phyloP scores from a whole-genome alignment of 2,329 filamentous ascomycete species.

The Aspergillus oerlinghausenensis region DNA sequence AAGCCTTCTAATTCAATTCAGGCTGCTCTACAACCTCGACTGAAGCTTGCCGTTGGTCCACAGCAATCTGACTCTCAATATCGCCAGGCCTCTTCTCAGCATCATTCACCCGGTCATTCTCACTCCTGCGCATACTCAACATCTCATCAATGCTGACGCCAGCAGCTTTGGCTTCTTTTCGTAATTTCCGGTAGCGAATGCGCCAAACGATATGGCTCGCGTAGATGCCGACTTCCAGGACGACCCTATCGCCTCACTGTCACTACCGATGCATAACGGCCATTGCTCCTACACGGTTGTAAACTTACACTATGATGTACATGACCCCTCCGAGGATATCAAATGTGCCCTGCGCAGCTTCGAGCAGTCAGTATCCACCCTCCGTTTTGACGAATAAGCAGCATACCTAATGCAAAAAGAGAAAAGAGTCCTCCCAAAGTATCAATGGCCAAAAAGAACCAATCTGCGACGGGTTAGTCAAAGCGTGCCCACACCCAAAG shows the following conservation, averaged over 20 bases:
- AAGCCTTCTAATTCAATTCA: background rate
- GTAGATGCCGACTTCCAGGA: slow-evolving; percentile 59
- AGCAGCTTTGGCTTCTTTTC: slow-evolving; percentile 48
- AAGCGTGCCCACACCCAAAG: background rate
- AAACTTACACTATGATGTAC: slow-evolving; percentile 56
- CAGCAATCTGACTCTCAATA: slow-evolving; percentile 2
- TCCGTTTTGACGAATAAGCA: background rate
- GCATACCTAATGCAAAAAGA: slow-evolving; percentile 55
- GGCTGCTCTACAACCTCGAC: background rate
- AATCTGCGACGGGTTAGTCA: slow-evolving; percentile 33
- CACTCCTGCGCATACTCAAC: slow-evolving; percentile 7
- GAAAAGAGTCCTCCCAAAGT: slow-evolving; percentile 60
- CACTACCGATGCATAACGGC: background rate
- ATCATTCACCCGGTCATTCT: slow-evolving; percentile 5
- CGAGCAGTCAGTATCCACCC: slow-evolving; percentile 12
- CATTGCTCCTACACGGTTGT: background rate
- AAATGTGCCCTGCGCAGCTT: slow-evolving; percentile 57
- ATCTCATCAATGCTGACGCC: slow-evolving; percentile 56
- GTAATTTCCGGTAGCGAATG: slow-evolving; percentile 50
- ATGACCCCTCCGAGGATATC: slow-evolving; percentile 57
- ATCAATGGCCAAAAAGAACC: slow-evolving; percentile 57
- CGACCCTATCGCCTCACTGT: slow-evolving; percentile 36
- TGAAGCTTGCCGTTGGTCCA: background rate
- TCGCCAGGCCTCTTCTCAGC: background rate
- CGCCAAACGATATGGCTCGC: slow-evolving; percentile 57